Evolutionary conservation across 2,329 filamentous ascomycete species (phyloP).

Genomic region (Trichophyton mentagrophytes): DNA sequence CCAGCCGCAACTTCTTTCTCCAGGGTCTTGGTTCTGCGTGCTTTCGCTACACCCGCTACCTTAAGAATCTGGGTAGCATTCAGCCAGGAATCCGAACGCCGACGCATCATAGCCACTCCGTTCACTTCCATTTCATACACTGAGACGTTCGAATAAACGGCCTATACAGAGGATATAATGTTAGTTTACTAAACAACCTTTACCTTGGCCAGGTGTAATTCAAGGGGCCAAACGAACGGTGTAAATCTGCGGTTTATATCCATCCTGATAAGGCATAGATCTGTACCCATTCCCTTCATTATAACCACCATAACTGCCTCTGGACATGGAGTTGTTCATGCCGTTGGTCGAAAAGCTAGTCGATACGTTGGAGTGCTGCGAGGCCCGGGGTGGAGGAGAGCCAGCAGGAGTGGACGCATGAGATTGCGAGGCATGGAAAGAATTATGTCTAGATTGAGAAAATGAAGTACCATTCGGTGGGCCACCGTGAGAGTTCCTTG

Average conservation of each 20-base stretch:
- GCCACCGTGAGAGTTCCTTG: slow-evolving; percentile 25
- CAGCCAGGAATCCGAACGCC: slow-evolving; percentile 86
- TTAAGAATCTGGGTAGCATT: slow-evolving; percentile 98
- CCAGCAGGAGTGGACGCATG: slow-evolving; percentile 34
- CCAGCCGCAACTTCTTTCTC: slow-evolving; percentile 96
- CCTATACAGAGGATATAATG: slow-evolving; percentile 4
- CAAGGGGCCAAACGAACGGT: slow-evolving; percentile 23
- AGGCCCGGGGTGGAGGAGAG: slow-evolving; percentile 31
- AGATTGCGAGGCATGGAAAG: slow-evolving; percentile 35
- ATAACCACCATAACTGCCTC: slow-evolving; percentile 28
- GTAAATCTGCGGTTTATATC: slow-evolving; percentile 37
- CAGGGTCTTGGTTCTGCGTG: slow-evolving; percentile 90
- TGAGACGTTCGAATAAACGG: slow-evolving; percentile 50
- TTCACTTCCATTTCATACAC: slow-evolving; percentile 99
- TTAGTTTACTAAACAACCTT: background rate
- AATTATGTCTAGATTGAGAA: slow-evolving; percentile 29
- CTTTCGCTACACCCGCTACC: slow-evolving; percentile 92
- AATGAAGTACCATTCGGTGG: slow-evolving; percentile 28
- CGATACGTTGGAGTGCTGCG: slow-evolving; percentile 32
- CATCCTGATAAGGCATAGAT: slow-evolving; percentile 27
- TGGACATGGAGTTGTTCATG: slow-evolving; percentile 20
- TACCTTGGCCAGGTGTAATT: background rate
- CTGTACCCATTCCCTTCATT: slow-evolving; percentile 31
- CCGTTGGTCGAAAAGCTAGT: slow-evolving; percentile 28
- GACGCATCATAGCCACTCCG: slow-evolving; percentile 84